Percentiles rank a stretch among this genome's conserved stretches.
Conservation (phyloP, 2,329 filamentous ascomycete genomes). For the Calonectria leucothoes region DNA sequence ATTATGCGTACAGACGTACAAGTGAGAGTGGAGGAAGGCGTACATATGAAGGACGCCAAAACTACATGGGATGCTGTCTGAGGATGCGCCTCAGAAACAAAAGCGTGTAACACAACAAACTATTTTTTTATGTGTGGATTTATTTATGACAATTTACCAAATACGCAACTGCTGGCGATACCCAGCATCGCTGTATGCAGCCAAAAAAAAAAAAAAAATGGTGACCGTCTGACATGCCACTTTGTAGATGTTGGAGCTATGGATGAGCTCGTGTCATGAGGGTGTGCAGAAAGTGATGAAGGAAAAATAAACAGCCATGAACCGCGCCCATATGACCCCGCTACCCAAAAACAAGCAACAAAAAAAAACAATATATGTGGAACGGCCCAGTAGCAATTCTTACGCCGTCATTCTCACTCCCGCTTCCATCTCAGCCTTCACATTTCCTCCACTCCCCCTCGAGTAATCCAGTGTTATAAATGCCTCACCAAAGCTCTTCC, state of each 20-base stretch:
- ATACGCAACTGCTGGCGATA: not conserved
- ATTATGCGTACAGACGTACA: conserved; percentile 35
- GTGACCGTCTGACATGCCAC: not conserved
- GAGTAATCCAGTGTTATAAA: no score
- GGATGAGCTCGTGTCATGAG: not conserved
- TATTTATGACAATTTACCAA: conserved; percentile 9
- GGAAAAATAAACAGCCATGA: not conserved
- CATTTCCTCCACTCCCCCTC: not conserved
- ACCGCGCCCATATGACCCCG: not conserved
- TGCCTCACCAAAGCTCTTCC: conserved; percentile 24
- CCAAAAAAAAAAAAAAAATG: not conserved
- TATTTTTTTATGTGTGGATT: conserved; percentile 3
- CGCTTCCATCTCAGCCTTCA: not conserved
- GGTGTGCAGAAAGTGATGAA: not conserved
- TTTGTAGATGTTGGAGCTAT: not conserved
- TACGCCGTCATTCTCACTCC: not conserved
- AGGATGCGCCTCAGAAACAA: not conserved
- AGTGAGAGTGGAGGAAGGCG: conserved; percentile 33
- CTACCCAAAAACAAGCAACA: not conserved
- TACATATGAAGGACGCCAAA: conserved; percentile 25
- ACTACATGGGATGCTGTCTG: conserved; percentile 35
- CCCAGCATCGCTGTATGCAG: not conserved
- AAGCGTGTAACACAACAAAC: not conserved
- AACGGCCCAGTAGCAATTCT: conserved; percentile 1
- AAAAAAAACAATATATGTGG: not conserved